A percentile compares a stretch with the other conserved stretches of the same genome.
Evolutionary conservation across 1,284 basidiomycete genomes (phyloP).

Genomic region (Puccinia polysora): DNA sequence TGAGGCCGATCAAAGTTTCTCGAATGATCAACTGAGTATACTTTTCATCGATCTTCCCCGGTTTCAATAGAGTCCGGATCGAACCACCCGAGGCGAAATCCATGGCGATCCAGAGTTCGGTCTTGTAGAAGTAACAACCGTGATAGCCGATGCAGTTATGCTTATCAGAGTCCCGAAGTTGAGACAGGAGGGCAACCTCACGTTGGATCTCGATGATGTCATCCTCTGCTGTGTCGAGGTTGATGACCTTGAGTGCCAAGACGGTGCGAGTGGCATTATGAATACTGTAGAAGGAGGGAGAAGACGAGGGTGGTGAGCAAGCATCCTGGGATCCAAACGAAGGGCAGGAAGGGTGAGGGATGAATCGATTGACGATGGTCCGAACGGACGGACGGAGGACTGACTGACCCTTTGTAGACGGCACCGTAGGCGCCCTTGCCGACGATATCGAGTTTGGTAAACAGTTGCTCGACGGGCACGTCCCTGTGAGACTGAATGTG

Average conservation of each 20-base stretch:
- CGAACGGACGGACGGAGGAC: background rate
- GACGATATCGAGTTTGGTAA: constrained; percentile 67
- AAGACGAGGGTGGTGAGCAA: no score
- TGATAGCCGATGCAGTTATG: constrained; percentile 94
- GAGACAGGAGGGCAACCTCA: constrained; percentile 86
- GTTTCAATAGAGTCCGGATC: constrained; percentile 76
- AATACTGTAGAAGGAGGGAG: constrained; percentile 54
- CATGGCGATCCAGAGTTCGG: constrained; percentile 98
- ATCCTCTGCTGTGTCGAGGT: constrained; percentile 92
- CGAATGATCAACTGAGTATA: constrained; percentile 82
- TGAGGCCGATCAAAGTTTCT: constrained; percentile 79
- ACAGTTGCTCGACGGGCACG: constrained; percentile 54
- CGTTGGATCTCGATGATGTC: constrained; percentile 95
- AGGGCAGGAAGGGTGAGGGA: background rate
- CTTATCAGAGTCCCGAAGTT: constrained; percentile 68
- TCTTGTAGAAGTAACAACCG: constrained; percentile 88
- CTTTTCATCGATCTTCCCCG: constrained; percentile 75
- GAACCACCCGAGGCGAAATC: constrained; percentile 95
- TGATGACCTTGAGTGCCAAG: constrained; percentile 95
- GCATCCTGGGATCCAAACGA: no score
- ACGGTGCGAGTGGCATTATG: constrained; percentile 76
- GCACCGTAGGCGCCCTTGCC: constrained; percentile 95
- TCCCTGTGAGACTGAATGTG: constrained; percentile 44
- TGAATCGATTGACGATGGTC: background rate
- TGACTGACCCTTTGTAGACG: constrained; percentile 69